Base-by-base conservation (phyloP, 2,329 filamentous ascomycete species). In the Pezicula radicicola region DNA sequence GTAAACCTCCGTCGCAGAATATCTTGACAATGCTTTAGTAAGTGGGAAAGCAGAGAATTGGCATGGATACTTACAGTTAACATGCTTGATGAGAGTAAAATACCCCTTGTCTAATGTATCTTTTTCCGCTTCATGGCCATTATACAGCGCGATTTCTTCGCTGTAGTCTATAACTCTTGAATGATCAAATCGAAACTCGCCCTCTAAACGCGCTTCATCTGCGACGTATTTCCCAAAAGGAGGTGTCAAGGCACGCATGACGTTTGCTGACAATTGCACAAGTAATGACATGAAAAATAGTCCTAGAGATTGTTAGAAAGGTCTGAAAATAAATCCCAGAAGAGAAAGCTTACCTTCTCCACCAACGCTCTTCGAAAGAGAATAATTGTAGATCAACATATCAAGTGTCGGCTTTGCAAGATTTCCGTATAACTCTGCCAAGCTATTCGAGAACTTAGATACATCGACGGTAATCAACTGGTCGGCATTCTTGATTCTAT, bases 191-290 rank as follows among this genome's bases (percentile, higher is more conserved):
- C 94, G 81, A 73, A 97, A 99, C 68, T 99, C 94, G 57, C 94
- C 94, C 71, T 99, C 94, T 18, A 99, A 72, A 39, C 91, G 81
- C 33, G 94, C 93, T 72, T 99, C 94, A 63, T 99, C 94, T 30
- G 94, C 94, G 16, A 99, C 94, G 65, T 95, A 99, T 79, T 91
- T 96, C 53, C 94, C 94, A 64, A 99, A 99, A 0, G 94, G 94
- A 5, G 94, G 94, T 0, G 94, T 97, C 28, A 99, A 77, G 6
- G 91, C 89, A 55, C 94, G 86, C 93, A 99, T 97, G 19, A 96
- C 81, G 62, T 88, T 68, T 13, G 94, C 92, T 1, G 92, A 97
- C 45, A 97, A 73, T 70, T 99, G 94, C 2, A 99, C 93, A 5
- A 99, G 79, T 36, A 97, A 74, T 43, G 89, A 89, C 93, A 97